Evolutionary conservation across 2,329 filamentous ascomycete genomes (phyloP).

Genomic region (Colletotrichum chlorophyti): DNA sequence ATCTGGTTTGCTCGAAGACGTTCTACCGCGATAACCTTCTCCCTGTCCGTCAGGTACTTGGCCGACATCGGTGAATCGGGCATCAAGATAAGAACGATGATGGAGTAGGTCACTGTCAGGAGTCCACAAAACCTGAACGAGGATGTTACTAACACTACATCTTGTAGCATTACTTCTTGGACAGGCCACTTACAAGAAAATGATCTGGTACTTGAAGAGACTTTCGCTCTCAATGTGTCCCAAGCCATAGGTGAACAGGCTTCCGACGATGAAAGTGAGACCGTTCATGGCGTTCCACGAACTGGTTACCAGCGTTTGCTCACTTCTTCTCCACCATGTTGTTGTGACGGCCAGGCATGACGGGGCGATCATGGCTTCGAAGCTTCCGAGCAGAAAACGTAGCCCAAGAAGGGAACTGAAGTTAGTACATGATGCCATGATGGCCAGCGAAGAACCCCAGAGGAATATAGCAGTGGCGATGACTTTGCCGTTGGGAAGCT

Average conservation of each 20-base stretch:
- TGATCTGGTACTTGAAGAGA: constrained; percentile 33
- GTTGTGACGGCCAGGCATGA: constrained; percentile 60
- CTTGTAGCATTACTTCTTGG: rapidly evolving
- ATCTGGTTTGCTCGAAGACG: constrained; percentile 56
- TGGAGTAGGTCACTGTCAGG: constrained; percentile 52
- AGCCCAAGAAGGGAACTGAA: constrained; percentile 53
- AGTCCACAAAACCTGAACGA: constrained; percentile 38
- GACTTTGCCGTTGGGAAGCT: constrained; percentile 35
- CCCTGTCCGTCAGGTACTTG: constrained; percentile 59
- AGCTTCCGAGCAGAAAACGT: constrained; percentile 52
- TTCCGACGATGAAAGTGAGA: constrained; percentile 53
- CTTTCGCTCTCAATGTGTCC: constrained; percentile 36
- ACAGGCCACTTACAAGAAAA: constrained; percentile 25
- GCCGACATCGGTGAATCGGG: constrained; percentile 67
- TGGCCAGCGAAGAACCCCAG: constrained; percentile 35
- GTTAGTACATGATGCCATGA: constrained; percentile 57
- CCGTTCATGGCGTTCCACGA: constrained; percentile 63
- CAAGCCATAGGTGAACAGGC: constrained; percentile 38
- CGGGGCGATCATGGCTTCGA: constrained; percentile 58
- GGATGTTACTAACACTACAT: neutral
- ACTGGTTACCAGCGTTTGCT: constrained; percentile 56
- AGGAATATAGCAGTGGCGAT: constrained; percentile 31
- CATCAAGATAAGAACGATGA: constrained; percentile 60
- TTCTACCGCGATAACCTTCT: constrained; percentile 65
- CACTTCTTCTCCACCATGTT: constrained; percentile 60